Evolutionary conservation across 2,329 filamentous ascomycete species (phyloP).

Genomic region (Davidsoniella virescens): DNA sequence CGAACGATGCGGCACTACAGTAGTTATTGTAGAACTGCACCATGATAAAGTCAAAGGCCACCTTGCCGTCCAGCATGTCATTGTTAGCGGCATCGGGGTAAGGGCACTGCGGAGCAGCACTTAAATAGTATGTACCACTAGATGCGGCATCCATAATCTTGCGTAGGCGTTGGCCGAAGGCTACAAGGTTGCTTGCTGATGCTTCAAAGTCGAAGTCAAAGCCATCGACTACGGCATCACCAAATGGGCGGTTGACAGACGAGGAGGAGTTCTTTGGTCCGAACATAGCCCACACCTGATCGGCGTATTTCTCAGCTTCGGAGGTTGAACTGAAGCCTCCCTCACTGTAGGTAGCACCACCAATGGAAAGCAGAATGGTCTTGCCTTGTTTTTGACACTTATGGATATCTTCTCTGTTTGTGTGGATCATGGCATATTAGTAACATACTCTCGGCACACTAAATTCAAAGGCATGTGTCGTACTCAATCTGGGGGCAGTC

Average conservation of each 20-base stretch:
- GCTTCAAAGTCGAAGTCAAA: slow-evolving; percentile 29
- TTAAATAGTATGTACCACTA: slow-evolving; percentile 21
- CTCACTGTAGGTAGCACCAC: slow-evolving; percentile 27
- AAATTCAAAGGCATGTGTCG: slow-evolving; percentile 16
- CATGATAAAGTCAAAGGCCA: slow-evolving; percentile 28
- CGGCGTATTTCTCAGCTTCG: slow-evolving; percentile 22
- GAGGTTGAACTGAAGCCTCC: slow-evolving; percentile 33
- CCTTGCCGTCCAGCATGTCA: slow-evolving; percentile 25
- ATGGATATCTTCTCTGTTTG: slow-evolving; percentile 24
- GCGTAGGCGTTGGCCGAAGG: slow-evolving; percentile 24
- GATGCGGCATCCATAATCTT: slow-evolving; percentile 32
- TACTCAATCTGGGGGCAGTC: slow-evolving; percentile 50
- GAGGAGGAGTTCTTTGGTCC: slow-evolving; percentile 21
- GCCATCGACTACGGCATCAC: slow-evolving; percentile 22
- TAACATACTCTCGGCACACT: neutral
- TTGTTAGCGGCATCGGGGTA: slow-evolving; percentile 19
- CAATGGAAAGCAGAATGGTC: slow-evolving; percentile 29
- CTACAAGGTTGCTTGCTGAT: slow-evolving; percentile 15
- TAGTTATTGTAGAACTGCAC: slow-evolving; percentile 38
- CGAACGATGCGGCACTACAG: slow-evolving; percentile 39
- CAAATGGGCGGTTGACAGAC: slow-evolving; percentile 25
- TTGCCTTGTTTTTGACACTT: slow-evolving; percentile 27
- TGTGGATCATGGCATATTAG: too few relatives aligned
- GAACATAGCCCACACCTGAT: slow-evolving; percentile 24
- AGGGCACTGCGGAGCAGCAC: slow-evolving; percentile 31